A percentile compares a stretch with the other conserved stretches of the same genome.
These are phyloP conservation scores for Rhizophlyctis rosea DNA, from an alignment of 192 early-diverging fungal genomes.

Conservation along the genomic window DNA sequence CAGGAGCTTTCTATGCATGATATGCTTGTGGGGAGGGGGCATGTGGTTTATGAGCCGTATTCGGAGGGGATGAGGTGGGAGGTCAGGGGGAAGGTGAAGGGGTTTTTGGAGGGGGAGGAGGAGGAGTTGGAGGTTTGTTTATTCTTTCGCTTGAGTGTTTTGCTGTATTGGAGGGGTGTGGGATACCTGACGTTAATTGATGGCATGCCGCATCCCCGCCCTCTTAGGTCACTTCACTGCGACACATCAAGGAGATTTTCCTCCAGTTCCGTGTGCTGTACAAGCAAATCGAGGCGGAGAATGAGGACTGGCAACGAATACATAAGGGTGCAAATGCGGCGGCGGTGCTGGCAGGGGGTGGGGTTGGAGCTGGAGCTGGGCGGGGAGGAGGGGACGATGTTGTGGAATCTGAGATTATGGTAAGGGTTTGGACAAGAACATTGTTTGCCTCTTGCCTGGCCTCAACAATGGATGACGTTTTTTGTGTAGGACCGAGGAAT, in stretches of 20 bases:
- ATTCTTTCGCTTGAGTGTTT: constrained; percentile 15
- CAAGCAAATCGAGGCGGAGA: constrained; percentile 45
- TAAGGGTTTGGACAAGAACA: too few species aligned
- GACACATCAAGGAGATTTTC: constrained; percentile 55
- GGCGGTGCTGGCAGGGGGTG: background rate
- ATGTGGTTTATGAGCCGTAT: constrained; percentile 58
- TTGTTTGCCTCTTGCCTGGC: too few species aligned
- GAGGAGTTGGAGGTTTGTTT: constrained; percentile 47
- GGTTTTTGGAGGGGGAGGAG: constrained; percentile 51
- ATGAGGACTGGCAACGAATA: constrained; percentile 40
- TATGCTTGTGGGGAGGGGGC: constrained; percentile 47
- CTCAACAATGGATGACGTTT: too few species aligned
- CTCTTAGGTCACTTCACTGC: constrained; percentile 49
- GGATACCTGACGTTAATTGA: too few species aligned
- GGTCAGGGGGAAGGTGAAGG: constrained; percentile 43
- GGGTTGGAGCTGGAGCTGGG: too few species aligned
- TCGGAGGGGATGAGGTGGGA: constrained; percentile 50
- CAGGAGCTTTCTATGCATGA: constrained; percentile 67
- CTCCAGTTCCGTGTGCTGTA: constrained; percentile 48
- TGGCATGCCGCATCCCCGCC: too few species aligned
- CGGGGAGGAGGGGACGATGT: too few species aligned
- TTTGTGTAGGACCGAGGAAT: too few species aligned
- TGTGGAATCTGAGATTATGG: too few species aligned
- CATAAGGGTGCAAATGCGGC: constrained; percentile 9
- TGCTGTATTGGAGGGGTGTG: too few species aligned